Conservation (phyloP, 768 basidiomycete species). For the Piloderma croceum region DNA sequence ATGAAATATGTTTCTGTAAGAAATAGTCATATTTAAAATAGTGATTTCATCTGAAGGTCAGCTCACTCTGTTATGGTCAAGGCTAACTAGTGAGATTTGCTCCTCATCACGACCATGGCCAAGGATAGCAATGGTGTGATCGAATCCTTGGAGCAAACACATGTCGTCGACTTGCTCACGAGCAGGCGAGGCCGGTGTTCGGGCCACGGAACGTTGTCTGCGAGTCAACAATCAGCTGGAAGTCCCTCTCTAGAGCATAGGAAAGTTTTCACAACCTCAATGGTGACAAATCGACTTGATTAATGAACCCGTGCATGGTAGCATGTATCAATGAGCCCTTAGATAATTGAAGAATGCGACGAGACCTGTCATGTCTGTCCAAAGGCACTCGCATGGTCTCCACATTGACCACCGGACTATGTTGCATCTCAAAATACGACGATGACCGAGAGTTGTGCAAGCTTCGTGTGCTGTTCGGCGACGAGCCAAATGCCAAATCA, state of each 20-base stretch:
- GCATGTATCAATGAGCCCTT: slow-evolving; percentile 22
- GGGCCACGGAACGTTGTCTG: too few species aligned
- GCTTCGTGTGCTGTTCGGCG: background rate
- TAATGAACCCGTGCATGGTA: slow-evolving; percentile 36
- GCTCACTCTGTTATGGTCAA: slow-evolving; percentile 20
- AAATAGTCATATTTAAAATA: too few species aligned
- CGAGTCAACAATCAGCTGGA: too few species aligned
- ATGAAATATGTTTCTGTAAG: too few species aligned
- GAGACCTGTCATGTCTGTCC: slow-evolving; percentile 32
- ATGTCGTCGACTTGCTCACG: slow-evolving; percentile 39
- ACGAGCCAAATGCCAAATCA: background rate
- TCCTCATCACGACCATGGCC: slow-evolving; percentile 34
- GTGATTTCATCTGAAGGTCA: background rate
- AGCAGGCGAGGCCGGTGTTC: slow-evolving; percentile 15
- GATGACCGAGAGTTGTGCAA: slow-evolving; percentile 2
- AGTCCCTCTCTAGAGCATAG: too few species aligned
- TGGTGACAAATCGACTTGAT: slow-evolving; percentile 21
- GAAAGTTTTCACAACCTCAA: slow-evolving; percentile 15
- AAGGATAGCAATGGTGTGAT: slow-evolving; percentile 26
- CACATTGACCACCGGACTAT: slow-evolving; percentile 1
- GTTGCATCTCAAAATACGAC: slow-evolving; percentile 2
- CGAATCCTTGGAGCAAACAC: slow-evolving; percentile 28
- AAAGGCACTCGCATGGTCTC: slow-evolving; percentile 2
- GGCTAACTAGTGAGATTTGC: slow-evolving; percentile 25
- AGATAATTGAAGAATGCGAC: slow-evolving; percentile 27